Evolutionary conservation across 495 filamentous ascomycete genomes (phyloP).

Genomic region (Jackrogersella minutella): DNA sequence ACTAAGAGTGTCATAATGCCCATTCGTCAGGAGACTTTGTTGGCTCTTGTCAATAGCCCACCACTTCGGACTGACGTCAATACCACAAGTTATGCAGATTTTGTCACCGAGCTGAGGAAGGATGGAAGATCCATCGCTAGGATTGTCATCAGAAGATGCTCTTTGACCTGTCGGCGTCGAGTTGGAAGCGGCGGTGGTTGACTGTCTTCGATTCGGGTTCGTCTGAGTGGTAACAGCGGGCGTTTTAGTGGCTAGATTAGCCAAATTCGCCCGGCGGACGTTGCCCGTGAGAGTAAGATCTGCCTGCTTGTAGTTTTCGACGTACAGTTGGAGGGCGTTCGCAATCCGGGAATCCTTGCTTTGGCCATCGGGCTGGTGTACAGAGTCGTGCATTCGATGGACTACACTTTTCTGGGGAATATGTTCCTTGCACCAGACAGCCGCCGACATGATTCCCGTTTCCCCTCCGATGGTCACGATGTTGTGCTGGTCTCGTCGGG

Average conservation of each 20-base stretch:
- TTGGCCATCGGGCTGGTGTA: constrained; percentile 62
- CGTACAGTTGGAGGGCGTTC: constrained; percentile 86
- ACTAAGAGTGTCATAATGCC: constrained; percentile 48
- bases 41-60: constrained; percentile 56
- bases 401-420: constrained; percentile 69
- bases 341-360: constrained; percentile 44
- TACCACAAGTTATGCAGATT: constrained; percentile 64
- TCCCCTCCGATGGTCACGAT: constrained; percentile 80
- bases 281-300: constrained; percentile 90
- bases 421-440: constrained; percentile 91
- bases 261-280: constrained; percentile 78
- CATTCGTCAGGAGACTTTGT: constrained; percentile 53
- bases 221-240: constrained; percentile 39
- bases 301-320: constrained; percentile 90
- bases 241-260: constrained; percentile 52
- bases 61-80: constrained; percentile 70
- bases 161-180: constrained; percentile 21
- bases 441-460: constrained; percentile 76
- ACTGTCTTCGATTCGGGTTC: constrained; percentile 48
- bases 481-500: constrained; percentile 76
- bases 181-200: constrained; percentile 42
- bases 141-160: constrained; percentile 22
- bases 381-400: constrained; percentile 78
- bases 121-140: constrained; percentile 15
- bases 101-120: constrained; percentile 49